These are phyloP conservation scores for Angomonas desouzai DNA, from an alignment of 208 protist species.

Conservation along the genomic window DNA sequence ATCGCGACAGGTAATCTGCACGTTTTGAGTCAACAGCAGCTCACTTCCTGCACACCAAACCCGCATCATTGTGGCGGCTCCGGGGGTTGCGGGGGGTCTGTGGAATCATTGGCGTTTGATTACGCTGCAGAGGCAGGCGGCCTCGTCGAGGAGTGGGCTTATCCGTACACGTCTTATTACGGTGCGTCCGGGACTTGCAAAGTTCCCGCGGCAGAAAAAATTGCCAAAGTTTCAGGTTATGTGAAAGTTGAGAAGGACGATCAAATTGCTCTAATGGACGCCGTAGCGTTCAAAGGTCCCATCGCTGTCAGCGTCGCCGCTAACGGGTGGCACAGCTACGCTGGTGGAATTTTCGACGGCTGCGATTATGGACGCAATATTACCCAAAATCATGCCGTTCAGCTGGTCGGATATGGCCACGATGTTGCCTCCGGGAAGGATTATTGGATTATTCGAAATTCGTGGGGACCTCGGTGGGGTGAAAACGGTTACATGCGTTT, in stretches of 20 bases:
- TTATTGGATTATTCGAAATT: slow-evolving; percentile 92
- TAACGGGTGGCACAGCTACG: slow-evolving; percentile 60
- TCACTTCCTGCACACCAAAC: slow-evolving; percentile 89
- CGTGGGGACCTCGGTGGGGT: slow-evolving; percentile 75
- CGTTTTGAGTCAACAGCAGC: slow-evolving; percentile 87
- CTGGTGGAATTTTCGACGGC: slow-evolving; percentile 61
- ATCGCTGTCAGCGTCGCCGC: slow-evolving; percentile 82
- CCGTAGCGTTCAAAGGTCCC: slow-evolving; percentile 57
- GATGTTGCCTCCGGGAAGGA: slow-evolving; percentile 34
- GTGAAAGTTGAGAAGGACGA: slow-evolving; percentile 64
- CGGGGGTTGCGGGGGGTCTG: slow-evolving; percentile 77
- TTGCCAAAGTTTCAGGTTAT: slow-evolving; percentile 44
- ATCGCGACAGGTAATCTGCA: slow-evolving; percentile 55
- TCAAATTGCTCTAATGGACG: slow-evolving; percentile 50
- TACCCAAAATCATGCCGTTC: slow-evolving; percentile 81
- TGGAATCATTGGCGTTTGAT: slow-evolving; percentile 70
- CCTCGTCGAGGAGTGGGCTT: slow-evolving; percentile 55
- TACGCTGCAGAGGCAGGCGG: slow-evolving; percentile 57
- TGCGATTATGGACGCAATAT: slow-evolving; percentile 63
- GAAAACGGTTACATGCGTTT: slow-evolving; percentile 82
- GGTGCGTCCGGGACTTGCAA: slow-evolving; percentile 43
- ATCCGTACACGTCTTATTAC: slow-evolving; percentile 74
- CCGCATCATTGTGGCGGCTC: slow-evolving; percentile 46
- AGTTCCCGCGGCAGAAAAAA: slow-evolving; percentile 9
- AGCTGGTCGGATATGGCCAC: slow-evolving; percentile 82